phyloP scores from a whole-genome alignment of 164 flowering plant species.

The Tetracentron sinense region DNA sequence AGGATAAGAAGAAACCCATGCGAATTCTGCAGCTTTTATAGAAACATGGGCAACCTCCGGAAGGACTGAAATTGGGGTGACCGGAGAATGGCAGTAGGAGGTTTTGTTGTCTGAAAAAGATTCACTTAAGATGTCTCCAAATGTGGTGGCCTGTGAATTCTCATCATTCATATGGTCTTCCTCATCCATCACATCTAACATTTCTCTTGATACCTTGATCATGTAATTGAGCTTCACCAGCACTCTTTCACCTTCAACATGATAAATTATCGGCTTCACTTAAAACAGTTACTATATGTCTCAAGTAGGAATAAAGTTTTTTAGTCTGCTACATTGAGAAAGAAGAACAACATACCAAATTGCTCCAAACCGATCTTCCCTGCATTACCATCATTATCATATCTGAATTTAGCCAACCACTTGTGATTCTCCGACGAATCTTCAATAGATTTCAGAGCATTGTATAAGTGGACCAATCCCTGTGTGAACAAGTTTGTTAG shows the following conservation, averaged over 20 bases:
- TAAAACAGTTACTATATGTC: not conserved
- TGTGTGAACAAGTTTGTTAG: too few species aligned
- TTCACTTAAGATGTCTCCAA: constrained; percentile 23
- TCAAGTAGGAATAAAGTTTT: not conserved
- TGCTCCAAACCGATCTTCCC: constrained; percentile 38
- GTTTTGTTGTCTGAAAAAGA: constrained; percentile 31
- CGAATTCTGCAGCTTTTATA: constrained; percentile 17
- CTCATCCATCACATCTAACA: constrained; percentile 59
- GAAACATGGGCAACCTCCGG: constrained; percentile 24
- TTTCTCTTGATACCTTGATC: constrained; percentile 47
- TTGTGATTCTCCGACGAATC: constrained; percentile 47
- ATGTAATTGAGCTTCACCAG: constrained; percentile 44
- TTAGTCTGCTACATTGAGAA: not conserved
- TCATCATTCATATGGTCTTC: constrained; percentile 34
- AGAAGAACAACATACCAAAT: constrained; percentile 37
- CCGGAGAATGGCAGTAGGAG: constrained; percentile 44
- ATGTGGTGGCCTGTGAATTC: constrained; percentile 16
- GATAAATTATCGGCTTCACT: constrained; percentile 5
- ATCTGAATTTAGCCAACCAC: constrained; percentile 35
- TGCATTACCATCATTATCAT: constrained; percentile 14
- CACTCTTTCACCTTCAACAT: constrained; percentile 34
- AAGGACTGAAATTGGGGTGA: constrained; percentile 77
- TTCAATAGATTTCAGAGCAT: constrained; percentile 51
- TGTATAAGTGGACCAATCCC: constrained; percentile 43
- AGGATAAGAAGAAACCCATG: constrained; percentile 31